Percentiles rank a stretch among this genome's conserved stretches.
phyloP scores from a whole-genome alignment of 1,139 yeast species.

The Spathaspora jeffriesii region DNA sequence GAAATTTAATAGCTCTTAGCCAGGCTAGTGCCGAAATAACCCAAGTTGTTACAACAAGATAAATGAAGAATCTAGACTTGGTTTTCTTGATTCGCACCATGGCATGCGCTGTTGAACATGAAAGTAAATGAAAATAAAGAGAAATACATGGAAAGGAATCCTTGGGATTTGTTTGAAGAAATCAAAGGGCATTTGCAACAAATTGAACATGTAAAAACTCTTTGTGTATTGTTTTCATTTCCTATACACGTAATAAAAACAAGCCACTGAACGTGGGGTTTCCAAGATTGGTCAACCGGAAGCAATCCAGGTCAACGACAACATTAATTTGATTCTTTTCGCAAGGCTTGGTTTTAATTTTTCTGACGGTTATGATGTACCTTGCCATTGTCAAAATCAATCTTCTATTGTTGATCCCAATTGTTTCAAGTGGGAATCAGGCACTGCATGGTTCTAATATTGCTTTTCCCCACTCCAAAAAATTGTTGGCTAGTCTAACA shows the following conservation, averaged over 20 bases:
- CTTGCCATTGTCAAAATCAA: neutral
- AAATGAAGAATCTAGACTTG: neutral
- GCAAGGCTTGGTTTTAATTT: neutral
- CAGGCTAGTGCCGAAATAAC: neutral
- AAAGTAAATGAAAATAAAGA: neutral
- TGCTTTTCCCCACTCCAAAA: neutral
- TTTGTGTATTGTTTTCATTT: neutral
- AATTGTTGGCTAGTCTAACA: neutral
- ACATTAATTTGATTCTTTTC: neutral
- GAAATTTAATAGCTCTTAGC: neutral
- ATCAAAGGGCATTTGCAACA: neutral
- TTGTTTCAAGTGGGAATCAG: neutral
- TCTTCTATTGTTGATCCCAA: neutral
- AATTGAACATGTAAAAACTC: too few species aligned
- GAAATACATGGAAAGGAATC: neutral
- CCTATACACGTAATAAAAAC: neutral
- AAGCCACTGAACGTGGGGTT: constrained; percentile 3
- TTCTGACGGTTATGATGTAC: constrained; percentile 1
- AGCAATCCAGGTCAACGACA: neutral
- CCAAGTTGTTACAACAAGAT: neutral
- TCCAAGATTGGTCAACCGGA: neutral
- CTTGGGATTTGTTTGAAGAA: neutral
- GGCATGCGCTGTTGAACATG: neutral
- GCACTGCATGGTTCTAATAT: neutral
- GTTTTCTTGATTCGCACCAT: neutral